phyloP scores from a whole-genome alignment of 2,329 filamentous ascomycete genomes.

The Hymenoscyphus albidus region DNA sequence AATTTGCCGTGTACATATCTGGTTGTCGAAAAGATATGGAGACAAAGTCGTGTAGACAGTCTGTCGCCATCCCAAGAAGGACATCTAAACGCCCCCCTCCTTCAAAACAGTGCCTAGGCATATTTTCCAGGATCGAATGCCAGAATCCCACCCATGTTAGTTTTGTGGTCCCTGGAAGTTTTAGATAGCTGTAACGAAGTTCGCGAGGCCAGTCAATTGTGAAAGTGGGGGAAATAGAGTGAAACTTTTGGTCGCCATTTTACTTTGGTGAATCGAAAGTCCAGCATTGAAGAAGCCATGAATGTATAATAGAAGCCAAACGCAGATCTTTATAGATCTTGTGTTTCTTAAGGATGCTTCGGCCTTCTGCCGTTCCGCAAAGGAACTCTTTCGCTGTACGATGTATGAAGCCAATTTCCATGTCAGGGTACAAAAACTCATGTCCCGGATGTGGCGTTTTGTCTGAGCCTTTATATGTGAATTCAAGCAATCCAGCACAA shows the following conservation, averaged over 20 bases:
- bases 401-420: neutral
- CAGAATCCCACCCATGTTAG: neutral
- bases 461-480: neutral
- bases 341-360: neutral
- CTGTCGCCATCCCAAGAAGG: neutral
- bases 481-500: neutral
- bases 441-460: neutral
- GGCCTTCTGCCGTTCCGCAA: neutral
- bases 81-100: neutral
- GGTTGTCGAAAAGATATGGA: neutral
- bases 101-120: neutral
- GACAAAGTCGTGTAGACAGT: neutral
- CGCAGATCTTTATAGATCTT: neutral
- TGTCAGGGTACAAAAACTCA: neutral
- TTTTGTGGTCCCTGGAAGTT: neutral
- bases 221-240: neutral
- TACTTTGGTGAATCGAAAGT: neutral
- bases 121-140: neutral
- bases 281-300: neutral
- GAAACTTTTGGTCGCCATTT: neutral
- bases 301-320: neutral
- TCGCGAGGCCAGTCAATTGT: fast-evolving
- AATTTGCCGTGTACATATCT: neutral
- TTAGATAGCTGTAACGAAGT: neutral
- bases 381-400: neutral